phyloP scores from a whole-genome alignment of 163 green algal genomes.

The Picocystis sp. region DNA sequence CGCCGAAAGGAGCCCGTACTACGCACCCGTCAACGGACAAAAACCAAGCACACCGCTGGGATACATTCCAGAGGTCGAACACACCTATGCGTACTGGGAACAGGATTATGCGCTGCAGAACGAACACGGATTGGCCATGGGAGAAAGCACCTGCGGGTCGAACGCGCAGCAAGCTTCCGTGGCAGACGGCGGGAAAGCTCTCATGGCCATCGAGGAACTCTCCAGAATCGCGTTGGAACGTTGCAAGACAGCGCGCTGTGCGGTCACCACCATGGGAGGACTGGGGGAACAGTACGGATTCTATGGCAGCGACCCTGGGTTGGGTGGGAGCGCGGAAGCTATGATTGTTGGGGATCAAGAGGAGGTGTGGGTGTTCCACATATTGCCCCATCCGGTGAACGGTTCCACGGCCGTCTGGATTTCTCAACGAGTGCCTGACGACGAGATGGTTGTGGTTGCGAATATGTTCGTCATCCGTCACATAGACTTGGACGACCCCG shows the following conservation, averaged over 20 bases:
- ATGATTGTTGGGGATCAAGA: conserved; percentile 11
- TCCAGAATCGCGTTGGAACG: conserved; percentile 14
- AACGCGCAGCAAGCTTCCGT: neutral
- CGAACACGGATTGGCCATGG: conserved; percentile 16
- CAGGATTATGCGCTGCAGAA: conserved; percentile 15
- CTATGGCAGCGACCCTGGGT: conserved; percentile 8
- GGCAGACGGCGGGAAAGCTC: conserved; percentile 4
- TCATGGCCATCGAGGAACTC: conserved; percentile 15
- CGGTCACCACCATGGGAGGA: conserved; percentile 11
- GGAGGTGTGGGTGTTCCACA: conserved; percentile 16
- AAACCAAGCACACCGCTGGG: conserved; percentile 6
- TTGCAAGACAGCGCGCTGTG: conserved; percentile 7
- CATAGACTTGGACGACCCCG: conserved; percentile 10
- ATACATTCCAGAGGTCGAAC: conserved; percentile 7
- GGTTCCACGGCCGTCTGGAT: conserved; percentile 11
- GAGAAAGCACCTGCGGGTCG: conserved; percentile 14
- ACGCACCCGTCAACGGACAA: neutral
- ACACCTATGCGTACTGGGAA: conserved; percentile 18
- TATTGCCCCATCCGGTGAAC: conserved; percentile 10
- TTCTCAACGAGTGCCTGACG: conserved; percentile 13
- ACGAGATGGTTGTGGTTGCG: conserved; percentile 10
- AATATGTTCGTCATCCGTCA: conserved; percentile 16
- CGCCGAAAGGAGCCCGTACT: neutral
- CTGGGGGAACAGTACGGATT: conserved; percentile 13
- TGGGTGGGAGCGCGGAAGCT: conserved; percentile 10